These are phyloP conservation scores for Epichloe glyceriae DNA, from an alignment of 2,329 filamentous ascomycete genomes.

Conservation along the genomic window DNA sequence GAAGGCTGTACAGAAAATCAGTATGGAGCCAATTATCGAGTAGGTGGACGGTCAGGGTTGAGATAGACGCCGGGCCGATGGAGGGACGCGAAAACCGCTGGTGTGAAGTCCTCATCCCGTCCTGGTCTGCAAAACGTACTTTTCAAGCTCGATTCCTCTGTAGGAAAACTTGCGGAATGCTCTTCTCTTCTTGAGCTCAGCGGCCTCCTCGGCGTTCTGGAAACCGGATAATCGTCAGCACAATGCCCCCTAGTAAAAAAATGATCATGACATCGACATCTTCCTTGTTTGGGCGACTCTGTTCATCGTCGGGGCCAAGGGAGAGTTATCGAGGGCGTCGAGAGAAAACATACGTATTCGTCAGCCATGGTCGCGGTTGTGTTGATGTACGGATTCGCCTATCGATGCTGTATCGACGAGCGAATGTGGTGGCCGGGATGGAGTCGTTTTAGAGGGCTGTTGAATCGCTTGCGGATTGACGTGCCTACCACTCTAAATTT, in stretches of 20 bases:
- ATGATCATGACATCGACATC: not conserved
- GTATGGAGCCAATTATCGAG: constrained; percentile 1
- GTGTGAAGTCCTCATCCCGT: not conserved
- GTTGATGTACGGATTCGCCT: constrained; percentile 29
- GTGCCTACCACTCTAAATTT: constrained; percentile 21
- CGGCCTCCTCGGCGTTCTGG: constrained; percentile 94
- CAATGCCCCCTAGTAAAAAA: not conserved
- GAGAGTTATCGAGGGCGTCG: constrained; percentile 15
- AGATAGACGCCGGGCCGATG: not conserved
- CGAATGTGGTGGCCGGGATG: constrained; percentile 27
- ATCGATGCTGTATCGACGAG: constrained; percentile 30
- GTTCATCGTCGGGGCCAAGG: constrained; percentile 14
- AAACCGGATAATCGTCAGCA: constrained; percentile 16
- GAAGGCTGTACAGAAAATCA: constrained; percentile 53
- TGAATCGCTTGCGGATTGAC: constrained; percentile 16
- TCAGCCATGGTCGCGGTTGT: constrained; percentile 64
- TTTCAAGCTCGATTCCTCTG: constrained; percentile 98
- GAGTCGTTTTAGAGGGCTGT: constrained; percentile 20
- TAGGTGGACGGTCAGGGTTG: not conserved
- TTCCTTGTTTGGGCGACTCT: not conserved
- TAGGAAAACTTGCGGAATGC: constrained; percentile 99
- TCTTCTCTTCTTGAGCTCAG: constrained; percentile 99
- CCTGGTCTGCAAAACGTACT: constrained; percentile 50
- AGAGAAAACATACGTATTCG: constrained; percentile 62
- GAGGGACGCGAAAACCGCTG: not conserved